Evolutionary conservation across 192 early-diverging fungal species (phyloP).

Genomic region (Gonapodya prolifera): DNA sequence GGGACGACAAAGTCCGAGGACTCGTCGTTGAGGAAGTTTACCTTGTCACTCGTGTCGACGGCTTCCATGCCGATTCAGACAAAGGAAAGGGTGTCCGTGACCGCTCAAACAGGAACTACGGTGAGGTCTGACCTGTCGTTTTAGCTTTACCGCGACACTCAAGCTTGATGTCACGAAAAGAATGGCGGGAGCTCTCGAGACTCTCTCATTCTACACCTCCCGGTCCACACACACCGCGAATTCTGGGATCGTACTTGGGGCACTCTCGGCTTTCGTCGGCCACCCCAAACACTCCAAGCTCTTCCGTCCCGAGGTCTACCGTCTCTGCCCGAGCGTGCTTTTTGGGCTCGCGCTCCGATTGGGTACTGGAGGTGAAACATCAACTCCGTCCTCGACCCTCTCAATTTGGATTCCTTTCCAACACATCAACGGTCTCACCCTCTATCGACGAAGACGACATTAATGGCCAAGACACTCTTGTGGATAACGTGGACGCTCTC

Average conservation of each 20-base stretch:
- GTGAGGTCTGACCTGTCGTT: not conserved
- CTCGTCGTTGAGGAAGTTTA: not conserved
- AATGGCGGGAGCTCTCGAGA: not conserved
- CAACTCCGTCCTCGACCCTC: not conserved
- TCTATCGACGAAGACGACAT: not conserved
- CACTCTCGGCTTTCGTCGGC: not conserved
- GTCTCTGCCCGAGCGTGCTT: not conserved
- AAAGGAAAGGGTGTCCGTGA: not conserved
- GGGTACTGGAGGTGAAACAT: not conserved
- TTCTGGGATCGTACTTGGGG: not conserved
- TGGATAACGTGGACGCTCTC: not conserved
- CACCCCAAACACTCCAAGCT: not conserved
- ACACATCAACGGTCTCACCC: not conserved
- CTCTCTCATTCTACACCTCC: not conserved
- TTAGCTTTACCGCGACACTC: not conserved
- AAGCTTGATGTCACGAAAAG: not conserved
- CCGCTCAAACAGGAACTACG: not conserved
- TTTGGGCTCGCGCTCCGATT: not conserved
- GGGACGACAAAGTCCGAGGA: not conserved
- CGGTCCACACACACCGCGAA: not conserved
- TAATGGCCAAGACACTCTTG: not conserved
- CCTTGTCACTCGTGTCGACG: not conserved
- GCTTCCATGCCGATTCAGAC: not conserved
- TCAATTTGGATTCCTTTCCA: not conserved
- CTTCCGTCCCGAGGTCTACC: not conserved